These are phyloP conservation scores for Ophiostoma australiae DNA, from an alignment of 2,329 filamentous ascomycete genomes.

Conservation along the genomic window DNA sequence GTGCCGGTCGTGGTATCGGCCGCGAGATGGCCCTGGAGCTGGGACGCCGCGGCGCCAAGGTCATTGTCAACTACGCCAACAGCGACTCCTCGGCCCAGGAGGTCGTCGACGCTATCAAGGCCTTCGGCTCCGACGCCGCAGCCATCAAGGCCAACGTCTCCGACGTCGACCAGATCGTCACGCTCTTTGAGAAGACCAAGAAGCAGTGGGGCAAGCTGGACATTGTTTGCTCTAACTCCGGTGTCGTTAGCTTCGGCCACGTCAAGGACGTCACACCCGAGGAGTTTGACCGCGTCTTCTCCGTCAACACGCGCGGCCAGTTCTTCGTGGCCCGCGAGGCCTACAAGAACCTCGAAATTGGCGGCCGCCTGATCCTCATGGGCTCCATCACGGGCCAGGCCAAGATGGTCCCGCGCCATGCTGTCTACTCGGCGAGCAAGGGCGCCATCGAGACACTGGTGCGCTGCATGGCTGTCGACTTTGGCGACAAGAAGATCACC, in stretches of 20 bases:
- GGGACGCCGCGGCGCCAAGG: constrained; percentile 33
- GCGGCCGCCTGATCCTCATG: constrained; percentile 61
- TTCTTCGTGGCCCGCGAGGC: constrained; percentile 60
- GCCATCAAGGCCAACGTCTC: constrained; percentile 36
- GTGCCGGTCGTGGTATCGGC: constrained; percentile 53
- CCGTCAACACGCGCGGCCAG: constrained; percentile 55
- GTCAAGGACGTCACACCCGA: constrained; percentile 53
- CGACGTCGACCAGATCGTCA: constrained; percentile 32
- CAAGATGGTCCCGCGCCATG: constrained; percentile 34
- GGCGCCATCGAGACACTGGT: constrained; percentile 37
- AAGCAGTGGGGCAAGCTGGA: constrained; percentile 55
- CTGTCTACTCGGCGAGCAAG: constrained; percentile 38
- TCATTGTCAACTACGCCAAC: constrained; percentile 35
- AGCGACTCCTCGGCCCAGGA: constrained; percentile 28
- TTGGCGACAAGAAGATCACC: constrained; percentile 37
- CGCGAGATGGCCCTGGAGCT: constrained; percentile 52
- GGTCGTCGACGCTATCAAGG: constrained; percentile 28
- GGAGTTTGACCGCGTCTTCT: constrained; percentile 59
- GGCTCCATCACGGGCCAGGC: constrained; percentile 50
- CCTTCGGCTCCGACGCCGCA: constrained; percentile 28
- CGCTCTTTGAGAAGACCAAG: constrained; percentile 46
- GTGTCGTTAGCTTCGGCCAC: constrained; percentile 56
- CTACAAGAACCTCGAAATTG: constrained; percentile 56
- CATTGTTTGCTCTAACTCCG: constrained; percentile 58
- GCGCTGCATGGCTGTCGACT: constrained; percentile 33